phyloP scores from a whole-genome alignment of 2,329 filamentous ascomycete genomes.

The Penicillium oxalicum region DNA sequence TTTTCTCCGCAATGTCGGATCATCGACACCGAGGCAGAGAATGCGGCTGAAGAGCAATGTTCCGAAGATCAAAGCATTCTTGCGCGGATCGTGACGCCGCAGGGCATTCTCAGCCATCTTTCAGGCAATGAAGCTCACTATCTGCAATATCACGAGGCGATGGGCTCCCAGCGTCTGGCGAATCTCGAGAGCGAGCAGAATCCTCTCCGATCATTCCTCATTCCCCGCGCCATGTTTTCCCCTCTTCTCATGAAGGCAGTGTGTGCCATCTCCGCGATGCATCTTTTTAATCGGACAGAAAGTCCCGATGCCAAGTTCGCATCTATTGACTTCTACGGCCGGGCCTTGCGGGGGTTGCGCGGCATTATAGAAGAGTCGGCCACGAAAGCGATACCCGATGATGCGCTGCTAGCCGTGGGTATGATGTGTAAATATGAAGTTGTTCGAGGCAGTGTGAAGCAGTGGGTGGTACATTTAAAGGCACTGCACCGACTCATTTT shows the following conservation, averaged over 20 bases:
- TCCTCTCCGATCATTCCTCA: conserved; percentile 31
- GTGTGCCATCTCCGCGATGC: conserved; percentile 35
- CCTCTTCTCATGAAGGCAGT: conserved; percentile 33
- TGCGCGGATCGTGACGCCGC: conserved; percentile 12
- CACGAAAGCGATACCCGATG: conserved; percentile 21
- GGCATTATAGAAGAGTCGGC: conserved; percentile 18
- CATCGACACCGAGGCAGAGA: background rate
- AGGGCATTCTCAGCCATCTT: conserved; percentile 21
- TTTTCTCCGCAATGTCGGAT: conserved; percentile 6
- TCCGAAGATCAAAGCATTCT: conserved; percentile 2
- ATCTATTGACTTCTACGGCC: conserved; percentile 30
- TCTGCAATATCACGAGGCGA: conserved; percentile 34
- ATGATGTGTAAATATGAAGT: conserved; percentile 37
- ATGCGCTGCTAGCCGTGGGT: conserved; percentile 31
- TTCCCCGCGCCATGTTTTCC: conserved; percentile 33
- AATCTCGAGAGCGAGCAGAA: conserved; percentile 36
- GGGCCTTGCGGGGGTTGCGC: conserved; percentile 30
- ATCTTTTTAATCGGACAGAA: conserved; percentile 29
- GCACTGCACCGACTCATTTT: conserved; percentile 30
- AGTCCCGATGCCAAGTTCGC: conserved; percentile 23
- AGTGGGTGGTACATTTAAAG: conserved; percentile 34
- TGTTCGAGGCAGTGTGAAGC: conserved; percentile 34
- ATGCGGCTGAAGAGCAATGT: background rate
- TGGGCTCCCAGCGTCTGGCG: conserved; percentile 29
- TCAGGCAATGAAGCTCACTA: conserved; percentile 30